A percentile compares a stretch with the other conserved stretches of the same genome.
Conservation (phyloP, 805 yeast species). For the Nematodospora valgi region DNA sequence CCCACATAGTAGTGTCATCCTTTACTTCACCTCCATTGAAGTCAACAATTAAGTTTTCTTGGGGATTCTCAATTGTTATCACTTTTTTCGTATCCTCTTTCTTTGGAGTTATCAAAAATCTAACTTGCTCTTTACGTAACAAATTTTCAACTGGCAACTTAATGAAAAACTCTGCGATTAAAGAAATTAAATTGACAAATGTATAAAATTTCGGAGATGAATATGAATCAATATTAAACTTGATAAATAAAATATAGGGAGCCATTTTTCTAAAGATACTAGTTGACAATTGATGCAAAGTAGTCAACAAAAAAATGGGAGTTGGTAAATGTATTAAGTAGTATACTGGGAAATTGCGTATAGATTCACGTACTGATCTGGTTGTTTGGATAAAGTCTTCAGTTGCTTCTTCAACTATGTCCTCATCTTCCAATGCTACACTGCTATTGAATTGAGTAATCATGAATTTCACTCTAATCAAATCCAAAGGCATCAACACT, state of each 20-base stretch:
- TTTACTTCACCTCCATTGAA: conserved; percentile 33
- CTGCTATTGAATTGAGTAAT: conserved; percentile 55
- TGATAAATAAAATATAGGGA: conserved; percentile 58
- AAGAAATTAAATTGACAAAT: conserved; percentile 54
- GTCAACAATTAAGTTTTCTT: conserved; percentile 54
- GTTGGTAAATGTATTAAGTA: conserved; percentile 57
- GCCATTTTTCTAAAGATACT: conserved; percentile 62
- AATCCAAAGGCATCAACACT: conserved; percentile 73
- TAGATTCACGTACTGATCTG: conserved; percentile 70
- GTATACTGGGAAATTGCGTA: conserved; percentile 54
- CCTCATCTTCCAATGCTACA: conserved; percentile 3
- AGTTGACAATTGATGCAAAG: conserved; percentile 58
- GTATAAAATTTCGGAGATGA: conserved; percentile 61
- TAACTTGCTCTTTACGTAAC: conserved; percentile 77
- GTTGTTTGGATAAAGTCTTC: conserved; percentile 16
- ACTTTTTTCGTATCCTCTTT: conserved; percentile 34
- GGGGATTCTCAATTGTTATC: conserved; percentile 42
- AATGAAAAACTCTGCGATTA: conserved; percentile 65
- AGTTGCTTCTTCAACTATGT: background rate
- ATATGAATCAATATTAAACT: conserved; percentile 63
- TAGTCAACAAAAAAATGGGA: conserved; percentile 40
- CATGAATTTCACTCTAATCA: conserved; percentile 74
- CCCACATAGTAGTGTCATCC: conserved; percentile 32
- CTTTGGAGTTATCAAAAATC: conserved; percentile 49
- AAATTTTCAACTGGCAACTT: conserved; percentile 86